Evolutionary conservation across 768 basidiomycete species (phyloP).

Genomic region (Rhizopogon roseolus): DNA sequence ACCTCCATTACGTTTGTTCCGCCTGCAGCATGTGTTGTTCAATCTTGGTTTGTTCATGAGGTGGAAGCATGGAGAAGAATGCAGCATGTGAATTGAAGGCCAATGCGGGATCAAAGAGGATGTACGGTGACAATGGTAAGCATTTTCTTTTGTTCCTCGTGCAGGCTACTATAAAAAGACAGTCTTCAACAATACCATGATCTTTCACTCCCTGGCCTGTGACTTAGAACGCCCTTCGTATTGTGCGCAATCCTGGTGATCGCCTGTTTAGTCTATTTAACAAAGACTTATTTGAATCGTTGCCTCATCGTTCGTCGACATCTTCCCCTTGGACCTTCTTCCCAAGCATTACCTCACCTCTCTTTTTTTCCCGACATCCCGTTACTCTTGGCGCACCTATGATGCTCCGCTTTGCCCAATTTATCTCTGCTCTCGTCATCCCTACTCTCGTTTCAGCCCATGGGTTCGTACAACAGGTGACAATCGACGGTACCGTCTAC

Average conservation of each 20-base stretch:
- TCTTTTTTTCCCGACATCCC: not conserved
- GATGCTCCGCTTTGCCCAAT: not conserved
- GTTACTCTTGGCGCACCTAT: not conserved
- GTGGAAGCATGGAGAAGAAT: too few relatives aligned
- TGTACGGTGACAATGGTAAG: too few relatives aligned
- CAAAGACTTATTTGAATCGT: not conserved
- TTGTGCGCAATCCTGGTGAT: not conserved
- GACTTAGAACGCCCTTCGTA: not conserved
- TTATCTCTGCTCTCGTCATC: slow-evolving; percentile 9
- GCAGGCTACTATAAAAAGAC: too few relatives aligned
- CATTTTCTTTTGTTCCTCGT: too few relatives aligned
- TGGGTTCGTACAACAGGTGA: slow-evolving; percentile 24
- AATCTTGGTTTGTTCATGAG: too few relatives aligned
- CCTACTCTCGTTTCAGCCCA: slow-evolving; percentile 25
- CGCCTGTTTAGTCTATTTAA: not conserved
- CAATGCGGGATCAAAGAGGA: too few relatives aligned
- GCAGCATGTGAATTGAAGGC: too few relatives aligned
- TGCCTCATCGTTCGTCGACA: not conserved
- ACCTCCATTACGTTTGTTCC: too few relatives aligned
- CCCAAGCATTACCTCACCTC: not conserved
- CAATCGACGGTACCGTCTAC: slow-evolving; percentile 24
- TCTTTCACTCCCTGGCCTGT: not conserved
- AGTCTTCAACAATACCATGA: too few relatives aligned
- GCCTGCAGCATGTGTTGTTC: too few relatives aligned
- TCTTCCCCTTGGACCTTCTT: not conserved